Base-by-base conservation (phyloP, 202 grass and related monocot genomes). In the Sporobolus alterniflorus region DNA sequence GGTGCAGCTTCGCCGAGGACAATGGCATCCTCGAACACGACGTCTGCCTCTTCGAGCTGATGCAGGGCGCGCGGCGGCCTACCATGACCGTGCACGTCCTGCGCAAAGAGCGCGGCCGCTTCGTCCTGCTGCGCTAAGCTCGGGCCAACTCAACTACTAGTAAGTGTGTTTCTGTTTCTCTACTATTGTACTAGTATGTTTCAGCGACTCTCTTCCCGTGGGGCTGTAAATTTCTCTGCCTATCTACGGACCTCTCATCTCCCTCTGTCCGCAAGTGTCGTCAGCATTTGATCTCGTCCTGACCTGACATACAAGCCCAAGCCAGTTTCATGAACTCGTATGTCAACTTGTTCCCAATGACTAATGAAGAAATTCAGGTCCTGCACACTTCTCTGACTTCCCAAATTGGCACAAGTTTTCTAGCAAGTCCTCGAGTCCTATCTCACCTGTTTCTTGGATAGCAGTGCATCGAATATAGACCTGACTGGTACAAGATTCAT, bases 1-100 rank as follows among this genome's bases (percentile, higher is more conserved):
- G 91, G 91, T 28, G n/a, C 34, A 13, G 71, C 57, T 93, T 93
- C 67, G 69, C 62, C 70, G 34, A 3, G 21, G 46, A 74, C 59
- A 85, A 86, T 1, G 50, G 69, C 50, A 25, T 93, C 72, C 50
- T 85, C 66, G 26, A 44, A 65, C 67, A 78, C 15, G 71, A 86
- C 73, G 15, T 90, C 73, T 90, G 91, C 52, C 25, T 93, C 50
- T 94, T 91, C 60, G 85, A 91, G 68, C 32, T 94, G 46, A 41
- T 75, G 24, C 26, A 16, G 28, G 70, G 41, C 2, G 15, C 47
- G 15, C 47, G 21, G 15, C 31, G 41, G 20, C 46, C 29, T 30
- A 68, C 63, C 5, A 46, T 85, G 60, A 48, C 61, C 8, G 82
- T 90, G 66, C 88, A 90, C 64, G 44, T 90, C 68, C 63, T 89